Conservation (phyloP, 2,329 filamentous ascomycete species). For the Aureobasidium sp. region DNA sequence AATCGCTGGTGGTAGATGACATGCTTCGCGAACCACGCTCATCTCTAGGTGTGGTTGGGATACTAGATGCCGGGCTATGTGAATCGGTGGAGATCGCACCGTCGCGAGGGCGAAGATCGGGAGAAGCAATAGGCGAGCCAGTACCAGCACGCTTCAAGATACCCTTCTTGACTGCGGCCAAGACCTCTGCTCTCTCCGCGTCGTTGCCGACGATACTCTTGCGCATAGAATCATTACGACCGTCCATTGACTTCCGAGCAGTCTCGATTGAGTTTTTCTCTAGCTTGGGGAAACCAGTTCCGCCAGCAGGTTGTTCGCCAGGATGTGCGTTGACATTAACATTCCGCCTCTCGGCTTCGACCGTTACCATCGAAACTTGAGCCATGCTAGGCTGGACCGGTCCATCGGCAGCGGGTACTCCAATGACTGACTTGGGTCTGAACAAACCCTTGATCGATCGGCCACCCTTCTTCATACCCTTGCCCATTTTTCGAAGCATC, state of each 20-base stretch:
- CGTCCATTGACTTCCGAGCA: constrained; percentile 35
- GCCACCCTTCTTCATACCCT: constrained; percentile 91
- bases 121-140: constrained; percentile 61
- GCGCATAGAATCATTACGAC: constrained; percentile 55
- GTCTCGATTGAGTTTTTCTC: constrained; percentile 77
- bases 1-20: constrained; percentile 59
- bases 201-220: constrained; percentile 91
- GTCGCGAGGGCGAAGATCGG: constrained; percentile 58
- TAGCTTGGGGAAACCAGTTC: constrained; percentile 75
- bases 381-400: constrained; percentile 60
- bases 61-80: constrained; percentile 77
- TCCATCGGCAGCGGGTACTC: constrained; percentile 64
- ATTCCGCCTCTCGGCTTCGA: constrained; percentile 82
- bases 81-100: constrained; percentile 54
- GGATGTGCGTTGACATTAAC: constrained; percentile 70
- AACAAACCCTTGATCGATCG: constrained; percentile 90
- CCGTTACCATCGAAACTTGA: constrained; percentile 91
- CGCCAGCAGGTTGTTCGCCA: constrained; percentile 60
- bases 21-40: constrained; percentile 51
- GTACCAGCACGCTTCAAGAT: constrained; percentile 76
- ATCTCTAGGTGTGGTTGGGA: constrained; percentile 80
- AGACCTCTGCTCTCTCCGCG: constrained; percentile 79
- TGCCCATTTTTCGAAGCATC: constrained; percentile 98
- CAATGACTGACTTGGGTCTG: constrained; percentile 84
- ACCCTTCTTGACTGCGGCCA: constrained; percentile 88